These are phyloP conservation scores for Dactylellina haptotyla DNA, from an alignment of 2,329 filamentous ascomycete species.

Conservation along the genomic window DNA sequence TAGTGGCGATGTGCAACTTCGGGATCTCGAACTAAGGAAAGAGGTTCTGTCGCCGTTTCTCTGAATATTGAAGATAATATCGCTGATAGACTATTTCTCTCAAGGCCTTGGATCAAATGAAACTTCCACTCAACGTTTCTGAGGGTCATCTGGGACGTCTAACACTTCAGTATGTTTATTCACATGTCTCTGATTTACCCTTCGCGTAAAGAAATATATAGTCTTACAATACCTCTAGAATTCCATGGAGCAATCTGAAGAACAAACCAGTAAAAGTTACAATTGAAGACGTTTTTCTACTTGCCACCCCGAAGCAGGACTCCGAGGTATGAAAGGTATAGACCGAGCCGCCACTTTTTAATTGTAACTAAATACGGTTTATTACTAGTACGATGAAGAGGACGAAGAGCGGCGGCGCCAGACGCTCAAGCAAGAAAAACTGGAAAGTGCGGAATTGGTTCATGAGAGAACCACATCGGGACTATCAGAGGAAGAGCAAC, in stretches of 20 bases:
- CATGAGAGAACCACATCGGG: conserved; percentile 93
- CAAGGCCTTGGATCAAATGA: conserved; percentile 93
- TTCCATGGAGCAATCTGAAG: conserved; percentile 96
- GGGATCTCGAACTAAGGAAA: conserved; percentile 87
- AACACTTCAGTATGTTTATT: conserved; percentile 68
- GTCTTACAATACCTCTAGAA: conserved; percentile 64
- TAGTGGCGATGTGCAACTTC: conserved; percentile 91
- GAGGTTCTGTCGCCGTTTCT: conserved; percentile 61
- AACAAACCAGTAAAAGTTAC: conserved; percentile 93
- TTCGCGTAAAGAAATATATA: neutral
- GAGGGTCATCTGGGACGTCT: conserved; percentile 93
- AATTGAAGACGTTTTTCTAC: conserved; percentile 94
- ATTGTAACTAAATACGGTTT: neutral
- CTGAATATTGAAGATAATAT: neutral
- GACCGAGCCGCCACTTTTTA: neutral
- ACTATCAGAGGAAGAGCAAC: conserved; percentile 92
- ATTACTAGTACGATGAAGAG: conserved; percentile 76
- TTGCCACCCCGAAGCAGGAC: conserved; percentile 95
- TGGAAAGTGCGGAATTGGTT: conserved; percentile 93
- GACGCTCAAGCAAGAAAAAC: conserved; percentile 97
- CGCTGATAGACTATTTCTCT: neutral
- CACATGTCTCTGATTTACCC: neutral
- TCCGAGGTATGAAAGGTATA: conserved; percentile 66
- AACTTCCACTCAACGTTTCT: conserved; percentile 93
- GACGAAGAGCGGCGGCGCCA: conserved; percentile 89